These are phyloP conservation scores for Venturiaceae sp. DNA, from an alignment of 2,329 filamentous ascomycete species.

Conservation along the genomic window DNA sequence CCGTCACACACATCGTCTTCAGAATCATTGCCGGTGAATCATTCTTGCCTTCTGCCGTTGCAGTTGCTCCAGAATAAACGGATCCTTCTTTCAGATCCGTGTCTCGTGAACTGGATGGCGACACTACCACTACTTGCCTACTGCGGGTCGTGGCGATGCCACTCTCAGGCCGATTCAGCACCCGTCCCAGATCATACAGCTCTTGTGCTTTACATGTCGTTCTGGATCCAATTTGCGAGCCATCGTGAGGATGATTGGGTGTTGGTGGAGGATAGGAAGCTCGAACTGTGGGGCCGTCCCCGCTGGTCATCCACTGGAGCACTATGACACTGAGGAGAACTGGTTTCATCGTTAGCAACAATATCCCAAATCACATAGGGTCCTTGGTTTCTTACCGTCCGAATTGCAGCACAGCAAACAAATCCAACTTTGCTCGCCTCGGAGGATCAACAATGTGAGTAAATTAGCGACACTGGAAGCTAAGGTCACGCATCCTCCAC, in stretches of 20 bases:
- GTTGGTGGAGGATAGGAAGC: neutral
- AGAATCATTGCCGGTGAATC: neutral
- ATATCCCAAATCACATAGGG: neutral
- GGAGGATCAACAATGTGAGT: slow-evolving; percentile 46
- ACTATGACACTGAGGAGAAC: slow-evolving; percentile 52
- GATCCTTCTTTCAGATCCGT: neutral
- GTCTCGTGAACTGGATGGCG: neutral
- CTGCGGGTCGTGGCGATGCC: neutral
- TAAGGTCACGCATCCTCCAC: slow-evolving; percentile 48
- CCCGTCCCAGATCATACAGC: neutral
- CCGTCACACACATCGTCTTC: neutral
- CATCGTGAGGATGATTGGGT: neutral
- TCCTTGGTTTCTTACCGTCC: slow-evolving; percentile 37
- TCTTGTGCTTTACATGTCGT: neutral
- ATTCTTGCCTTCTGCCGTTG: too few species aligned
- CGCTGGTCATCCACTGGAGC: slow-evolving; percentile 49
- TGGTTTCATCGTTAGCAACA: slow-evolving; percentile 15
- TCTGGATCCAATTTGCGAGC: neutral
- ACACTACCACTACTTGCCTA: neutral
- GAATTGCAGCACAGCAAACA: slow-evolving; percentile 57
- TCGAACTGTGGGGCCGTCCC: neutral
- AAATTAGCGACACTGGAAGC: slow-evolving; percentile 51
- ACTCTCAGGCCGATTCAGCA: neutral
- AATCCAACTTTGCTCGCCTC: slow-evolving; percentile 55
- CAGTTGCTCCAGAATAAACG: neutral